These are phyloP conservation scores for Debaryomyces tyrocola DNA, from an alignment of 805 yeast genomes.

Conservation along the genomic window DNA sequence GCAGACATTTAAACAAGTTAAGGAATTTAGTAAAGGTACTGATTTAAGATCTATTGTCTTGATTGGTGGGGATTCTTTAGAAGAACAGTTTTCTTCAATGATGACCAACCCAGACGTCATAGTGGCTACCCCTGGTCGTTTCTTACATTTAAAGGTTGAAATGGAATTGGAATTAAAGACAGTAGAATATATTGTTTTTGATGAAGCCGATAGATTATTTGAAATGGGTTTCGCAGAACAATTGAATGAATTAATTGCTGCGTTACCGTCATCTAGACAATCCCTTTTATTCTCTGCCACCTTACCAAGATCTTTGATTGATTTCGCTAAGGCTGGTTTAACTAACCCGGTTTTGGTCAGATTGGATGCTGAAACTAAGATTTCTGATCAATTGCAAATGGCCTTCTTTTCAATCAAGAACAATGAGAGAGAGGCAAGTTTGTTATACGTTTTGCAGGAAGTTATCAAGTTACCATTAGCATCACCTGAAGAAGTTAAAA, in stretches of 20 bases:
- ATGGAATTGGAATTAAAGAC: constrained; percentile 84
- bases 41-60: constrained; percentile 77
- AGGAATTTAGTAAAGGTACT: constrained; percentile 82
- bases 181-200: constrained; percentile 89
- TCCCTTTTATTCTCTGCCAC: constrained; percentile 93
- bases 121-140: constrained; percentile 97
- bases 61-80: constrained; percentile 98
- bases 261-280: constrained; percentile 82
- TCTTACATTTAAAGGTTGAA: constrained; percentile 91
- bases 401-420: constrained; percentile 78
- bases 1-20: constrained; percentile 86
- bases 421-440: constrained; percentile 86
- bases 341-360: constrained; percentile 90
- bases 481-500: constrained; percentile 62
- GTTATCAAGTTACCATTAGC: constrained; percentile 84
- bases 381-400: constrained; percentile 90
- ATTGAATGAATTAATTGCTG: constrained; percentile 80
- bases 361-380: constrained; percentile 87
- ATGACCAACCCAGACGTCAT: constrained; percentile 92
- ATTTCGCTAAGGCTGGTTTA: constrained; percentile 96
- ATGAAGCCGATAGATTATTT: constrained; percentile 95
- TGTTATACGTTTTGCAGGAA: constrained; percentile 74
- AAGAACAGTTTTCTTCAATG: constrained; percentile 92
- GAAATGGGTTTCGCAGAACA: constrained; percentile 97
- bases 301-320: constrained; percentile 86